Base-by-base conservation (phyloP, 352 stramenopile species). In the Globisporangium nunn region DNA sequence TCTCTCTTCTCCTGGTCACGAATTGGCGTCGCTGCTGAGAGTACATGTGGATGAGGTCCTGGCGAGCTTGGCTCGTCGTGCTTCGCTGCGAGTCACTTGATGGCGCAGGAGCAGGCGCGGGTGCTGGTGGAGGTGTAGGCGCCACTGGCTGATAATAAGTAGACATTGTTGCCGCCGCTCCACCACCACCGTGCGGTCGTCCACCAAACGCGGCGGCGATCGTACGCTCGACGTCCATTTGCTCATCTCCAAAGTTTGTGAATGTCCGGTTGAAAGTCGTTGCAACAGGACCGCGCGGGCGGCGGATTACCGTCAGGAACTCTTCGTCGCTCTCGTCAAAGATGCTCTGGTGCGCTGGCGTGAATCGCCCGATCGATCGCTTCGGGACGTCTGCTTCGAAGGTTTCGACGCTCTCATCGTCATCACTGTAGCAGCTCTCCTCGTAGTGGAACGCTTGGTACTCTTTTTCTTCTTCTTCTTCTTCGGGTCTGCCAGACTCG, bases 261-360 rank as follows among this genome's bases (percentile, higher is more conserved):
- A 55, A 58, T n/a, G 45, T 50, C 0, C 30, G 37, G 29, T 10
- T 29, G 28, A 29, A 33, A 7, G 6, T 31, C 35, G 46, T 45
- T 35, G 31, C n/a, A 1, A 58, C 41, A 3, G 49, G 57, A 33
- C 30, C 53, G 7, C 40, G 51, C 10, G 58, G 58, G 2, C 51
- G 58, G 10, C 58, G 50, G 31, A 63, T 63, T 45, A 46, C 44
- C 4, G 17, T 50, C 30, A 63, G 29, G 18, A 63, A 63, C 45
- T 58, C 58, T 50, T 63, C 58, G 51, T 63, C 58, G 45, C 58
- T 63, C 40, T 63, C 58, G 46, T 63, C 58, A 50, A 59, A 63
- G 17, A 58, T 40, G 29, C 45, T 55, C 15, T 49, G 50, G 0
- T 63, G 51, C 4, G 23, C 39, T 12, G 52, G 35, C 10, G 46